These are phyloP conservation scores for Allomyces macrogynus DNA, from an alignment of 192 early-diverging fungal genomes.

Conservation along the genomic window DNA sequence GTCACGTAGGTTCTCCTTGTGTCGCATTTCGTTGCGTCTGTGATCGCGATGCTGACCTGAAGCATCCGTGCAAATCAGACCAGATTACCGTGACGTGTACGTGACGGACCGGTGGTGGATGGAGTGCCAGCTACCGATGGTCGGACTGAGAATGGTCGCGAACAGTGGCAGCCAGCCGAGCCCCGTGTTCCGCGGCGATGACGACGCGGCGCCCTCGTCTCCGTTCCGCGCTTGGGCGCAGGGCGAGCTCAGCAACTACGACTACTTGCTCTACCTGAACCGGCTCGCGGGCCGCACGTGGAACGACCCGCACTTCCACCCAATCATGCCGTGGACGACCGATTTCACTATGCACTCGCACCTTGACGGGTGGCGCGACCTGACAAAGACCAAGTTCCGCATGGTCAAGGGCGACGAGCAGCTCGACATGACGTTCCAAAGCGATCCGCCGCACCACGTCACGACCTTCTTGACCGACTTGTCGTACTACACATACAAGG, in stretches of 20 bases:
- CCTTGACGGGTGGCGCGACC: constrained; percentile 33
- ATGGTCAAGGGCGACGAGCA: constrained; percentile 52
- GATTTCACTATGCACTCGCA: constrained; percentile 31
- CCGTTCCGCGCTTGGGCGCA: neutral
- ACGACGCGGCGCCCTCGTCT: neutral
- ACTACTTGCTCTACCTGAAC: constrained; percentile 5
- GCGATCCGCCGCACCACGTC: constrained; percentile 41
- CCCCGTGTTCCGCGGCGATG: neutral
- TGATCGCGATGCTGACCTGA: neutral
- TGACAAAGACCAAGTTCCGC: constrained; percentile 42
- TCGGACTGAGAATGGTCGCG: neutral
- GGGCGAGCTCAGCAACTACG: neutral
- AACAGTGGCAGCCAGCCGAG: neutral
- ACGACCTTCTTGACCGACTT: constrained; percentile 46
- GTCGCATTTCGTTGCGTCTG: neutral
- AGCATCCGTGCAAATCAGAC: neutral
- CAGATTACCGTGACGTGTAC: neutral
- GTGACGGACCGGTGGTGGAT: neutral
- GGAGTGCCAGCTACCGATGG: neutral
- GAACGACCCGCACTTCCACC: constrained; percentile 45
- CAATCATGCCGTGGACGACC: constrained; percentile 47
- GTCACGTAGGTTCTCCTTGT: neutral
- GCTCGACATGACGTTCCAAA: constrained; percentile 40
- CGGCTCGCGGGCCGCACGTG: constrained; percentile 22
- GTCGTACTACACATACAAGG: constrained; percentile 47